A percentile compares a stretch with the other conserved stretches of the same genome.
phyloP scores from a whole-genome alignment of 805 yeast species.

The Pichia cephalocereana region DNA sequence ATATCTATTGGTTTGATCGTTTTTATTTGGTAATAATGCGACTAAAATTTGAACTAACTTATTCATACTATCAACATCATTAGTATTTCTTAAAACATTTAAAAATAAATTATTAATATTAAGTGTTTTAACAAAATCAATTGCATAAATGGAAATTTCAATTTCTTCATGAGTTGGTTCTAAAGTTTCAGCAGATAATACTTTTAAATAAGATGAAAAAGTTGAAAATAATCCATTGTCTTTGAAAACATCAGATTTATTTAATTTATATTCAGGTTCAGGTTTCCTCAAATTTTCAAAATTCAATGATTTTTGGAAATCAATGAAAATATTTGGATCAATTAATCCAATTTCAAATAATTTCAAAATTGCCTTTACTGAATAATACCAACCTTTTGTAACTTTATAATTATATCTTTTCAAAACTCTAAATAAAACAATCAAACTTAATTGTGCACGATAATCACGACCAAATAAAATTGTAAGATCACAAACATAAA shows the following conservation, averaged over 20 bases:
- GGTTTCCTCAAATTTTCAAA: conserved; percentile 51
- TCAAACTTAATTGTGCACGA: conserved; percentile 84
- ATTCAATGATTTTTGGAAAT: conserved; percentile 49
- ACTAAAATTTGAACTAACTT: conserved; percentile 26
- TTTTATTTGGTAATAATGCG: conserved; percentile 26
- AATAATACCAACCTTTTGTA: conserved; percentile 46
- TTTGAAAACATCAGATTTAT: conserved; percentile 53
- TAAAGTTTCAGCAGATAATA: conserved; percentile 73
- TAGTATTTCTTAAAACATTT: conserved; percentile 30
- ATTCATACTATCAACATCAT: conserved; percentile 28
- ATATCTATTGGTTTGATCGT: conserved; percentile 20
- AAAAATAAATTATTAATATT: conserved; percentile 48
- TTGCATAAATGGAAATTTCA: conserved; percentile 71
- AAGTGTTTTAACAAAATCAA: conserved; percentile 74
- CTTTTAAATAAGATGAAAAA: conserved; percentile 84
- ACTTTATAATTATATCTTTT: conserved; percentile 46
- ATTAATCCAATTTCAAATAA: conserved; percentile 67
- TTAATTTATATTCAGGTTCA: conserved; percentile 57
- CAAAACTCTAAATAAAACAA: conserved; percentile 72
- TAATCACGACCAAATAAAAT: conserved; percentile 83
- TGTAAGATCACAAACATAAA: conserved; percentile 74
- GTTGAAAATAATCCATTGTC: conserved; percentile 81
- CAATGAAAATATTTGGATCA: conserved; percentile 53
- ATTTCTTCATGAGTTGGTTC: conserved; percentile 94
- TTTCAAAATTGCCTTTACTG: conserved; percentile 51